phyloP scores from a whole-genome alignment of 1,284 basidiomycete species.

The Malassezia slooffiae region DNA sequence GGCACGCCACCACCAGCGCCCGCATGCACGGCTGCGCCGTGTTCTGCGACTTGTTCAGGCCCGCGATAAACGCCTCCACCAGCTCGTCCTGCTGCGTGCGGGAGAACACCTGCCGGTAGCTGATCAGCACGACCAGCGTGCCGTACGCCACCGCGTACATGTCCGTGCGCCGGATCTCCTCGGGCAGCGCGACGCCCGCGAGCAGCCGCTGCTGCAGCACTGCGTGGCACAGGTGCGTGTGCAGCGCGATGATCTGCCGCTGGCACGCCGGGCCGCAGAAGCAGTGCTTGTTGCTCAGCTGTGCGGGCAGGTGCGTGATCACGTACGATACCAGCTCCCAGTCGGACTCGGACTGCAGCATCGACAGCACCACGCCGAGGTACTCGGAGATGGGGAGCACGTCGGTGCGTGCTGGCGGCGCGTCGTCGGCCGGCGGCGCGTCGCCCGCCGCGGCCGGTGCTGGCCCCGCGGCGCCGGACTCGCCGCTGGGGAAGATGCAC shows the following conservation, averaged over 20 bases:
- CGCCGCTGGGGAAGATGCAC: slow-evolving; percentile 38
- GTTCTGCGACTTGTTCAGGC: slow-evolving; percentile 61
- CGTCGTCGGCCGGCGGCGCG: too few relatives aligned
- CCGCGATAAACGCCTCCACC: slow-evolving; percentile 71
- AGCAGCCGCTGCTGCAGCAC: slow-evolving; percentile 57
- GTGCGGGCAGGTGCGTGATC: slow-evolving; percentile 77
- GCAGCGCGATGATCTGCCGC: slow-evolving; percentile 57
- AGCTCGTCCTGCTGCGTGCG: slow-evolving; percentile 57
- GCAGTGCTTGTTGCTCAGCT: slow-evolving; percentile 88
- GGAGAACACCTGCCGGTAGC: slow-evolving; percentile 73
- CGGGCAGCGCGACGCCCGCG: slow-evolving; percentile 56
- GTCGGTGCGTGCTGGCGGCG: too few relatives aligned
- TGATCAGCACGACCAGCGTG: slow-evolving; percentile 74
- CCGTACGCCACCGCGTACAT: slow-evolving; percentile 80
- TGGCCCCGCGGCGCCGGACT: neutral
- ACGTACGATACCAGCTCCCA: slow-evolving; percentile 94
- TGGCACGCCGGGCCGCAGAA: slow-evolving; percentile 80
- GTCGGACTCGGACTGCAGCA: slow-evolving; percentile 66
- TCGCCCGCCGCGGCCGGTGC: neutral
- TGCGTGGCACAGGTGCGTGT: slow-evolving; percentile 60
- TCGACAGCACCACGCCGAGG: slow-evolving; percentile 57
- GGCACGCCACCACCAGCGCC: slow-evolving; percentile 74
- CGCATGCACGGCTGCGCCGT: slow-evolving; percentile 87
- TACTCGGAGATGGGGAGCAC: slow-evolving; percentile 68
- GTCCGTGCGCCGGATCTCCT: slow-evolving; percentile 53